phyloP scores from a whole-genome alignment of 192 early-diverging fungal species.

The Backusella morwellensis region DNA sequence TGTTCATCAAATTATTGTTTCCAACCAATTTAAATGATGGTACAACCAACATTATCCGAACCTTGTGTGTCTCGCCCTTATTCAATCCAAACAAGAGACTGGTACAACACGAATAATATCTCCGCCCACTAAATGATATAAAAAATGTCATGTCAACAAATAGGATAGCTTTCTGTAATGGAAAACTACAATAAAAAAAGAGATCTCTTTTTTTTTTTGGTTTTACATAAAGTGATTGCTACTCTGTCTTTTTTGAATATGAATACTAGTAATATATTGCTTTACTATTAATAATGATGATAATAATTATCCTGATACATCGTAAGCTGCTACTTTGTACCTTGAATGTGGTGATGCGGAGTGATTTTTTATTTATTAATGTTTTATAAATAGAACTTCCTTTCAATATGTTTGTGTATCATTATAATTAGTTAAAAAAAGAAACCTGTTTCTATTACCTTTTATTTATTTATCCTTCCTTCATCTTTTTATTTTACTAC shows the following conservation, averaged over 20 bases:
- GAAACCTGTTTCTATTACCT: background rate
- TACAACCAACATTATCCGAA: conserved; percentile 40
- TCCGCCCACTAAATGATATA: conserved; percentile 33
- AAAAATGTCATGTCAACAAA: conserved; percentile 57
- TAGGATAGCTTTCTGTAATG: conserved; percentile 24
- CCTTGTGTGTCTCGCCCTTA: conserved; percentile 39
- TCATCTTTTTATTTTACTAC: background rate
- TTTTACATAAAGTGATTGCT: background rate
- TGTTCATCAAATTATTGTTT: conserved; percentile 15
- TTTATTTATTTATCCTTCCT: background rate
- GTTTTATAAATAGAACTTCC: conserved; percentile 5
- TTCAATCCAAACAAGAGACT: conserved; percentile 43
- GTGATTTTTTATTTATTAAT: conserved; percentile 6
- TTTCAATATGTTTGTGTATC: conserved; percentile 9
- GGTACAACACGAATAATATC: conserved; percentile 47
- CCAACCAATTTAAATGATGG: conserved; percentile 44
- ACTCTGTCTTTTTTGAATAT: background rate
- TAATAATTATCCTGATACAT: background rate
- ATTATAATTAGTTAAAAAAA: conserved; percentile 9
- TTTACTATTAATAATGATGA: background rate
- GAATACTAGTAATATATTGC: background rate
- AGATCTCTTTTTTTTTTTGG: background rate
- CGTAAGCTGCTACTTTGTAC: background rate
- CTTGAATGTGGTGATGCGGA: background rate
- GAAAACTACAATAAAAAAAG: background rate